Evolutionary conservation across 257 asterid species (phyloP), one percentile per base, ranked within the genome.

Genomic region (Capsicum pubescens): DNA sequence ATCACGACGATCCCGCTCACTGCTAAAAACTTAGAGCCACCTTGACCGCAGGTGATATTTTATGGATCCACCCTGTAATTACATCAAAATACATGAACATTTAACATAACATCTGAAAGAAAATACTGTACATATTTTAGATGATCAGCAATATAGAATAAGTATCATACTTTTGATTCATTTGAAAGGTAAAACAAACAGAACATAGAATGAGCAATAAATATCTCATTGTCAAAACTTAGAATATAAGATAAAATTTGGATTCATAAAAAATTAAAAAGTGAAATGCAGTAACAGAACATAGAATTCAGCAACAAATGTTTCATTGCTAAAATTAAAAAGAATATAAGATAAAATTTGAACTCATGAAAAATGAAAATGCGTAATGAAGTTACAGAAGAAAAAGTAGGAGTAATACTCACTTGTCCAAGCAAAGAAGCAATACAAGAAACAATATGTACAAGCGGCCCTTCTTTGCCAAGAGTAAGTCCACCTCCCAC

Each of bases 401-500:
- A 12, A 74, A 74, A 12, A 1, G 6, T 3, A 19, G 21, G 61
- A 74, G 61, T 74, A 50, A 74, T 14, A 88, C 97, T 91, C 92
- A 94, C 99, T 89, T 97, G 99, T 82, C 99, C 99, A 87, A 97
- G 95, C 91, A 97, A 93, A 17, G 99, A 97, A 82, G 99, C 99
- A 88, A 97, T 93, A 87, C 99, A 95, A 84, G 98, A 98, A 86
- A 98, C 99, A 83, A 91, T 92, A 88, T 97, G 99, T 84, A 97
- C 99, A 90, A 97, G 98, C 4, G 99, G 99, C 44, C 99, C 99
- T 93, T 97, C 99, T 93, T 97, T 97, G 70, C 98, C 99, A 86
- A 97, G 96, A 87, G 98, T 99, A 78, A 97, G 85, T 85, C 99
- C 99, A 86, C 98, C 99, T 87, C 97, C 98, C 76, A 97, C 99